Conservation (phyloP, 352 stramenopile species). For the Globisporangium cylindrosporum region DNA sequence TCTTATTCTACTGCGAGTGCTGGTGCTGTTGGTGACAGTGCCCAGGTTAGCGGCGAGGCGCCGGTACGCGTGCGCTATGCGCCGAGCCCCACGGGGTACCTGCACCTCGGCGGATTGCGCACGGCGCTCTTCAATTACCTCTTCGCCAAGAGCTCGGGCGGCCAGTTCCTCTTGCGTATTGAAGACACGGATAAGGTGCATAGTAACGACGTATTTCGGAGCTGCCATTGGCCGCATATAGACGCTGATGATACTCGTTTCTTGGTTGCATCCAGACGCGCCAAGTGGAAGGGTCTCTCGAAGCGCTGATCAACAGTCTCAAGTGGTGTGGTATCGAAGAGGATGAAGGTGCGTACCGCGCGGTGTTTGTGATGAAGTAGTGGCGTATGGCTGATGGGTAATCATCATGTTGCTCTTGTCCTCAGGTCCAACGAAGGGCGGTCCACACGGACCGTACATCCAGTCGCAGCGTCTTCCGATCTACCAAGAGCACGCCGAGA, state of each 20-base stretch:
- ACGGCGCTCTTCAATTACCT: constrained; percentile 93
- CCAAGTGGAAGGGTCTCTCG: constrained; percentile 81
- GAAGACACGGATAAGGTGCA: constrained; percentile 89
- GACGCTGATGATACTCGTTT: constrained; percentile 11
- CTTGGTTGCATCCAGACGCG: constrained; percentile 40
- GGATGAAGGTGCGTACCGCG: constrained; percentile 86
- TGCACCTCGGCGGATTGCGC: constrained; percentile 89
- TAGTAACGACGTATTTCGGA: not conserved
- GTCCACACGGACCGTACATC: constrained; percentile 93
- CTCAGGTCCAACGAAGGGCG: constrained; percentile 85
- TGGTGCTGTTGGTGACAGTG: not conserved
- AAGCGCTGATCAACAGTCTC: constrained; percentile 85
- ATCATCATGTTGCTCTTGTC: not conserved
- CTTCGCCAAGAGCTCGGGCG: constrained; percentile 80
- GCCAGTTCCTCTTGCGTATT: constrained; percentile 89
- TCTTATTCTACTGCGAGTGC: not conserved
- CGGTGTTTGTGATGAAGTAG: not conserved
- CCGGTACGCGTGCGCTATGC: constrained; percentile 83
- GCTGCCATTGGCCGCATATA: no score
- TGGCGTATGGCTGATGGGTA: not conserved
- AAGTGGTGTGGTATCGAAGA: constrained; percentile 95
- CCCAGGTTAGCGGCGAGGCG: constrained; percentile 2
- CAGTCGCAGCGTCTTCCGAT: constrained; percentile 95
- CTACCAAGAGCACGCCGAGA: constrained; percentile 91
- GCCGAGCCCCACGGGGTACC: constrained; percentile 86